These are phyloP conservation scores for Paraphoma sp. DNA, from an alignment of 2,329 filamentous ascomycete species.

Conservation along the genomic window DNA sequence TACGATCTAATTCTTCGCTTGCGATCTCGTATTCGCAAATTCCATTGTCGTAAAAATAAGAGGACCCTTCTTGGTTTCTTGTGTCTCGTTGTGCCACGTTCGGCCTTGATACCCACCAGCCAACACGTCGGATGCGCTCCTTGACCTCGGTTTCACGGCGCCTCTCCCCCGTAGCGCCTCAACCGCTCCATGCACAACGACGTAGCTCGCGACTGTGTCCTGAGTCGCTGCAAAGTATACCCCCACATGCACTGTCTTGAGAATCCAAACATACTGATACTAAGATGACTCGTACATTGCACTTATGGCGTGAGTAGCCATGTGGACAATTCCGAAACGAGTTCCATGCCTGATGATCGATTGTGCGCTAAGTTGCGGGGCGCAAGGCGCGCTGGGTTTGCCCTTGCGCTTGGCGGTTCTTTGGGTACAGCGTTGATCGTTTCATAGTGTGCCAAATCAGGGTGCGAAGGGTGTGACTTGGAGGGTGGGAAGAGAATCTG, in stretches of 20 bases:
- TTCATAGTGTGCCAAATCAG: conserved; percentile 1
- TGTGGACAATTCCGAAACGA: conserved; percentile 4
- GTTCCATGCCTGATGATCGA: conserved; percentile 2
- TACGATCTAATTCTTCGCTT: background rate
- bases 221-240: background rate
- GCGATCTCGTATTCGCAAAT: background rate
- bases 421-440: conserved; percentile 1
- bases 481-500: background rate
- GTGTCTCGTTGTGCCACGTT: background rate
- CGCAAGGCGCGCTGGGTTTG: background rate
- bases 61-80: background rate
- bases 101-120: background rate
- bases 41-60: background rate
- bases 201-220: background rate
- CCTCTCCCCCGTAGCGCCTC: conserved; percentile 1
- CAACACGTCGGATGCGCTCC: too few relatives aligned
- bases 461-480: background rate
- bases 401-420: background rate
- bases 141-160: background rate
- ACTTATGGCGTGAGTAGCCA: conserved; percentile 2
- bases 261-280: background rate
- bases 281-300: conserved; percentile 3
- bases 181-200: conserved; percentile 5
- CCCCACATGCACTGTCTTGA: background rate
- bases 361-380: conserved; percentile 5